Evolutionary conservation across 2,329 filamentous ascomycete genomes (phyloP), one percentile per base, ranked within the genome.

Genomic region (Aspergillus awamori): DNA sequence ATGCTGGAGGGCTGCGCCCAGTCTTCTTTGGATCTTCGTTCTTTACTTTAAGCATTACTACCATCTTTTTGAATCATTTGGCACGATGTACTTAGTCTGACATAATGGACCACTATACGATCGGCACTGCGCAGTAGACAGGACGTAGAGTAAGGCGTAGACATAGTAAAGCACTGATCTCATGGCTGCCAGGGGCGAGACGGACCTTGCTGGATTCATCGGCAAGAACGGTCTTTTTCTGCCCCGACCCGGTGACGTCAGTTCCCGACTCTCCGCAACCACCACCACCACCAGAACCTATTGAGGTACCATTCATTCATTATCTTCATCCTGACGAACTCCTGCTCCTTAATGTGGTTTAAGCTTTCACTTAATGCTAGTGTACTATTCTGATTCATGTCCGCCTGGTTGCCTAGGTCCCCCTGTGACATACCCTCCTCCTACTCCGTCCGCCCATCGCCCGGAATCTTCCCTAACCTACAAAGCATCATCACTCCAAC

Each of bases 1-100:
- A 83, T 84, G 82, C 82, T 79, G 82, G 75, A 73, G 72, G 79
- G 80, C 72, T 67, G 74, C 63, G 55, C 66, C 68, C 61, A 58
- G 43, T 65, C 67, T 68, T 69, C 64, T 60, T 69, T 68, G 62
- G 55, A 66, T 69, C 56, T 63, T 53, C 48, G 56, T 60, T 57
- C 53, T 56, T 58, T 54, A 58, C 62, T 43, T 47, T 60, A 58
- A 48, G 52, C 52, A 60, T 54, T 58, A 54, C 63, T 60, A 33
- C 63, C 52, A 56, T 51, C 43, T 65, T 36, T 60, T 63, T 64
- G 55, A 63, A 51, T 61, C 56, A 63, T 65, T 53, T 69, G 69
- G 64, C 64, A 65, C 33, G 33, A 36, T 68, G 65, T 61, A 65
- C 55, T 63, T 59, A 61, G 69, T 67, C 65, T 63, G 56, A 63